These are phyloP conservation scores for Hevea brasiliensis DNA, from an alignment of 345 rosid species.

Conservation along the genomic window DNA sequence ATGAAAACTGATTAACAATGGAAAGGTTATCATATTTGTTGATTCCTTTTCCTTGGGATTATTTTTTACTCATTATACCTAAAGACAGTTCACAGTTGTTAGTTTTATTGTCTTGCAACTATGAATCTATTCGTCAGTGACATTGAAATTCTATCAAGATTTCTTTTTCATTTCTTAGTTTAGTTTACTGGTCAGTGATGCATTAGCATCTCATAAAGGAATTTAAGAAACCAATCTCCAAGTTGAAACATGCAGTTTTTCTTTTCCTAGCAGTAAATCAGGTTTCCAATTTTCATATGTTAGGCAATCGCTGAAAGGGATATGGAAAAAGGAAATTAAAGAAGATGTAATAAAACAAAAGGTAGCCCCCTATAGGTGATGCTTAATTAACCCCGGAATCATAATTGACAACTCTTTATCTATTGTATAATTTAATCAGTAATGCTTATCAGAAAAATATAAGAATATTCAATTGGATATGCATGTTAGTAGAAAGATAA, in stretches of 20 bases:
- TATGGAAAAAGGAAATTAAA: no score
- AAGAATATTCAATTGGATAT: background rate
- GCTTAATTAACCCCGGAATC: no score
- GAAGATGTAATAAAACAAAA: background rate
- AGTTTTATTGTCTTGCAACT: background rate
- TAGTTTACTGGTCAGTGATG: background rate
- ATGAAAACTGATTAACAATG: background rate
- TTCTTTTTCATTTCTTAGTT: background rate
- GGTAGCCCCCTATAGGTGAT: background rate
- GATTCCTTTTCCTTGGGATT: background rate
- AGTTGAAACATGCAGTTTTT: background rate
- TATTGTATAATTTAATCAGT: background rate
- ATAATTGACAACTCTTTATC: background rate
- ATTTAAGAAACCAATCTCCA: background rate
- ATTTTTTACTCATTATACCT: background rate
- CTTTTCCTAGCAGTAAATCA: background rate
- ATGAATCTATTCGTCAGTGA: background rate
- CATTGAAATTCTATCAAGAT: background rate
- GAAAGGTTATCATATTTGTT: background rate
- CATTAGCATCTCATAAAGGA: background rate
- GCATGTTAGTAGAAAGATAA: background rate
- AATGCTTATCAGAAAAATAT: background rate
- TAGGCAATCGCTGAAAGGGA: background rate
- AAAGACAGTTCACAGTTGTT: background rate
- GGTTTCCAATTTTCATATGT: background rate